phyloP scores from a whole-genome alignment of 768 basidiomycete genomes.

The Chalciporus piperatus region DNA sequence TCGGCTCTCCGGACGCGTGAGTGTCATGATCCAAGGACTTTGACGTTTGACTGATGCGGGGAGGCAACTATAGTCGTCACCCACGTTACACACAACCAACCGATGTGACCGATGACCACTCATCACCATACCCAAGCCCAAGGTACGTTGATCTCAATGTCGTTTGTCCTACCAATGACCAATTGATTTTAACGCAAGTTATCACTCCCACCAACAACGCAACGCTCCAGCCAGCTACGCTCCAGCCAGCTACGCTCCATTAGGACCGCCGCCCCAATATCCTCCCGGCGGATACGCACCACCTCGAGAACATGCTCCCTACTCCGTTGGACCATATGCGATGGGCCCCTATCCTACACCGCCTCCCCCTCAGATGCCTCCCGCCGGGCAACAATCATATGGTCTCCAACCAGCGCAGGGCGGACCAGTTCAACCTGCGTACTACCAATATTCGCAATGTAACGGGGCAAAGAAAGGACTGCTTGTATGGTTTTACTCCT shows the following conservation, averaged over 20 bases:
- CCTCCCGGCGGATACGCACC: conserved; percentile 25
- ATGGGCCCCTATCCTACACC: conserved; percentile 6
- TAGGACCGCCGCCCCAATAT: conserved; percentile 2
- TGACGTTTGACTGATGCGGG: neutral
- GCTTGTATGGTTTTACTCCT: conserved; percentile 50
- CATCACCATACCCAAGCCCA: conserved; percentile 5
- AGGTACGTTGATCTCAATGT: too few relatives aligned
- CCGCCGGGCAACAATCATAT: conserved; percentile 56
- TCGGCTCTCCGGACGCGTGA: conserved; percentile 15
- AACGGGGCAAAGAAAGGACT: conserved; percentile 86
- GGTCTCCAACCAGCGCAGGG: conserved; percentile 54
- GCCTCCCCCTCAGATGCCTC: conserved; percentile 50
- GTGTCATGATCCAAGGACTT: neutral
- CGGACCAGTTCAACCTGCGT: conserved; percentile 51
- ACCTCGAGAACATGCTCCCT: conserved; percentile 3
- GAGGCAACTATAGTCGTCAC: neutral
- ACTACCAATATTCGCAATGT: conserved; percentile 88
- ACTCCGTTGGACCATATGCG: conserved; percentile 7
- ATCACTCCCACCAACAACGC: conserved; percentile 36
- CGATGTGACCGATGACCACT: conserved; percentile 17
- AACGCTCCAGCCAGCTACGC: conserved; percentile 23
- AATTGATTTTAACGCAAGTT: too few relatives aligned
- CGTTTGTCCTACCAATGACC: too few relatives aligned
- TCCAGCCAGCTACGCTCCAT: too few relatives aligned
- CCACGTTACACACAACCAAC: too few relatives aligned